Evolutionary conservation across 2,329 filamentous ascomycete genomes (phyloP).

Genomic region (Seiridium unicorne): DNA sequence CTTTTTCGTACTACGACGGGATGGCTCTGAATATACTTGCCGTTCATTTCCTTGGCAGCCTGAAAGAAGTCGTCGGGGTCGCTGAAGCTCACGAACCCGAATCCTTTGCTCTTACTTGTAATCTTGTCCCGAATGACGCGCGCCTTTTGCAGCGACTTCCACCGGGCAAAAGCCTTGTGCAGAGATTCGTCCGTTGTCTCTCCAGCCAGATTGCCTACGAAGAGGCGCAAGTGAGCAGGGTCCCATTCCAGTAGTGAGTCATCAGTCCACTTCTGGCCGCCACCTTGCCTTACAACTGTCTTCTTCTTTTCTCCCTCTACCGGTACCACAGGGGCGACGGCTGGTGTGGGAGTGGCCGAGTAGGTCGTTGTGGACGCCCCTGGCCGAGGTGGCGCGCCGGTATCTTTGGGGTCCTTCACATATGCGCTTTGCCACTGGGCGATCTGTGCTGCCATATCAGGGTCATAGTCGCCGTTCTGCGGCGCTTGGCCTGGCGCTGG

Average conservation of each 20-base stretch:
- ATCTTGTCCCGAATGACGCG: constrained; percentile 93
- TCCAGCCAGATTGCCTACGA: constrained; percentile 94
- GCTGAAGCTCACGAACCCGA: constrained; percentile 93
- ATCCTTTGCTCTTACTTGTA: constrained; percentile 94
- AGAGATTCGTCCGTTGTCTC: constrained; percentile 97
- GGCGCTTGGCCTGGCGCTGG: constrained; percentile 54
- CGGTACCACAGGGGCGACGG: constrained; percentile 36
- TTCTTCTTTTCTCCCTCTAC: constrained; percentile 65
- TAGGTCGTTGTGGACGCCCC: constrained; percentile 37
- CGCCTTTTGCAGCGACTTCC: constrained; percentile 85
- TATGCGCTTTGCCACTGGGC: constrained; percentile 95
- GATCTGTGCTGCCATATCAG: constrained; percentile 86
- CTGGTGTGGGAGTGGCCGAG: constrained; percentile 34
- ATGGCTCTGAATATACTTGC: constrained; percentile 98
- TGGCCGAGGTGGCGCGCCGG: constrained; percentile 37
- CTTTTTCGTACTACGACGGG: constrained; percentile 84
- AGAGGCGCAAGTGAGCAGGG: constrained; percentile 87
- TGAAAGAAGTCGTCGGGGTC: constrained; percentile 96
- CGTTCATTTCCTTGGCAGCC: constrained; percentile 96
- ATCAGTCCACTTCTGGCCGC: constrained; percentile 92
- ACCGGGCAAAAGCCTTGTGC: constrained; percentile 88
- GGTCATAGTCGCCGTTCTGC: constrained; percentile 53
- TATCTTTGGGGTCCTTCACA: constrained; percentile 56
- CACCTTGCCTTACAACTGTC: constrained; percentile 85
- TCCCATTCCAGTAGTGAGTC: constrained; percentile 91